These are phyloP conservation scores for Penicillium janthinellum DNA, from an alignment of 2,329 filamentous ascomycete species.

Conservation along the genomic window DNA sequence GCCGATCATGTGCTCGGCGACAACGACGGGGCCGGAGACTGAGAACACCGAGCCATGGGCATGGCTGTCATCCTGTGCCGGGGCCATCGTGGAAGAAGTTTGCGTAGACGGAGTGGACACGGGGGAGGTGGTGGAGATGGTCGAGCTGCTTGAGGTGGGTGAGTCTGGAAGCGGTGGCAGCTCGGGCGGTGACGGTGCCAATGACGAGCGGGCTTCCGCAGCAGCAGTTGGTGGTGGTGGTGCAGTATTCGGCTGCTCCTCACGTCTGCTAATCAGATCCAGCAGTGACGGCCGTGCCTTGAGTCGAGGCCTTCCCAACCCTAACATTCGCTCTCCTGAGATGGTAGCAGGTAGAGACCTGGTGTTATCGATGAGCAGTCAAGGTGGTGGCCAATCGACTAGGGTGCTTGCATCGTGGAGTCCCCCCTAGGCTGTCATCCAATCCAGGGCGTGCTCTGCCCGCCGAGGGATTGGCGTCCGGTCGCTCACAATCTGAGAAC, in stretches of 20 bases:
- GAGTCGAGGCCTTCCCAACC: slow-evolving; percentile 58
- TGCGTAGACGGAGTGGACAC: slow-evolving; percentile 29
- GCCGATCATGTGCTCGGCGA: slow-evolving; percentile 97
- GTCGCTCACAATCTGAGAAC: slow-evolving; percentile 3
- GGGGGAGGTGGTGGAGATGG: slow-evolving; percentile 37
- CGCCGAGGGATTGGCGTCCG: slow-evolving; percentile 19
- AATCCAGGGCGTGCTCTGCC: slow-evolving; percentile 22
- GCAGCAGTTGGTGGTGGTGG: slow-evolving; percentile 41
- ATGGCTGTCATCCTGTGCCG: slow-evolving; percentile 50
- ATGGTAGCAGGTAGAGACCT: not conserved
- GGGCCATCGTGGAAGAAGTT: slow-evolving; percentile 44
- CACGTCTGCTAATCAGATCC: slow-evolving; percentile 54
- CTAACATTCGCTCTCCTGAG: slow-evolving; percentile 52
- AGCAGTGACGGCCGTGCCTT: slow-evolving; percentile 63
- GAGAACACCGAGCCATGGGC: slow-evolving; percentile 69
- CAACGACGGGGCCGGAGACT: slow-evolving; percentile 82
- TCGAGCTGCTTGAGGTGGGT: slow-evolving; percentile 43
- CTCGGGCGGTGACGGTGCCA: slow-evolving; percentile 43
- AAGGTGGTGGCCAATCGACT: slow-evolving; percentile 3
- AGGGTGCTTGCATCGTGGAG: slow-evolving; percentile 20
- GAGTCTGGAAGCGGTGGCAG: slow-evolving; percentile 50
- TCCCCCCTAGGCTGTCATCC: slow-evolving; percentile 23
- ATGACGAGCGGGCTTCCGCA: not conserved
- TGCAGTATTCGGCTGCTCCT: slow-evolving; percentile 31
- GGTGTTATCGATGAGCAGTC: not conserved